Conservation (phyloP, 1,284 basidiomycete genomes). For the Omphalotus olearius region DNA sequence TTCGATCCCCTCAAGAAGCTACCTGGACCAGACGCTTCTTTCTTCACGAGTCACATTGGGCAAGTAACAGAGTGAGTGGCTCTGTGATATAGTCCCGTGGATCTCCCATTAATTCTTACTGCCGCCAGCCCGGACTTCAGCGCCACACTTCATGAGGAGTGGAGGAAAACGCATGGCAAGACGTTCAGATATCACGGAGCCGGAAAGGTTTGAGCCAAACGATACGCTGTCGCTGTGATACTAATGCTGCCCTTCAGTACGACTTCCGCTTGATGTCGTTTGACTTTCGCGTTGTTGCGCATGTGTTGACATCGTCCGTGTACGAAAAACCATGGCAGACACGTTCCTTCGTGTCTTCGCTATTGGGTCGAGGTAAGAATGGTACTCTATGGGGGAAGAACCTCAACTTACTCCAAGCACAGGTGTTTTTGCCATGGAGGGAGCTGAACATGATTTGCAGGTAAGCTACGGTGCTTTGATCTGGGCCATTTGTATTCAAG, state of each 20-base stretch:
- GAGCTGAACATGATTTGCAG: conserved; percentile 39
- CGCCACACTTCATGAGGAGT: conserved; percentile 35
- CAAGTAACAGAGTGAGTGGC: conserved; percentile 40
- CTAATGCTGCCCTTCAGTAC: conserved; percentile 28
- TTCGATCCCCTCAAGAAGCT: conserved; percentile 43
- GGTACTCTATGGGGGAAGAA: neutral
- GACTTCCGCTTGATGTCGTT: conserved; percentile 52
- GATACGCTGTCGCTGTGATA: neutral
- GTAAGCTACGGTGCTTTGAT: conserved; percentile 17
- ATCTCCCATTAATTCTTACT: neutral
- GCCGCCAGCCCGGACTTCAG: conserved; percentile 31
- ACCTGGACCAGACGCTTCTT: conserved; percentile 40
- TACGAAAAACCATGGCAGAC: conserved; percentile 59
- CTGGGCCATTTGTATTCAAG: neutral
- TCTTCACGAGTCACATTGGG: conserved; percentile 37
- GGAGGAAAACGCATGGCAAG: conserved; percentile 39
- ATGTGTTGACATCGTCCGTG: conserved; percentile 42
- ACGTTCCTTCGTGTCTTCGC: conserved; percentile 36
- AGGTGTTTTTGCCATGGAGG: conserved; percentile 50
- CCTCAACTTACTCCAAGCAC: neutral
- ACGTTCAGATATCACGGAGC: conserved; percentile 50
- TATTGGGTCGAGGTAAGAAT: conserved; percentile 41
- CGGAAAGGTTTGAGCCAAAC: conserved; percentile 31
- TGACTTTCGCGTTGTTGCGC: conserved; percentile 42
- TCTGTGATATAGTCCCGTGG: neutral